A percentile compares a stretch with the other conserved stretches of the same genome.
Evolutionary conservation across 176 grass and related monocot species (phyloP).

Genomic region (Bonia amplexicaulis): DNA sequence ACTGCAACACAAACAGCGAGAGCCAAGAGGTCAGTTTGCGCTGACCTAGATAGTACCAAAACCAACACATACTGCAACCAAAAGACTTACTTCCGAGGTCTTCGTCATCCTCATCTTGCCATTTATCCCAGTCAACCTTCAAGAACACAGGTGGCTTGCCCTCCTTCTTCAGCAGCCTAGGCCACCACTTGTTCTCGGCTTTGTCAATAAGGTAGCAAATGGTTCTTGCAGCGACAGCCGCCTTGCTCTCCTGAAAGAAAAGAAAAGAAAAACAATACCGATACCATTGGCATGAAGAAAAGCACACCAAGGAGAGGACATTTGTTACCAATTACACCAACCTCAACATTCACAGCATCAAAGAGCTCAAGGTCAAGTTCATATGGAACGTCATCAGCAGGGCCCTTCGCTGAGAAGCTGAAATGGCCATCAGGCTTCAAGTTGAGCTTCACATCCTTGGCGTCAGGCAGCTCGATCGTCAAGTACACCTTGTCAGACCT

Average conservation of each 20-base stretch:
- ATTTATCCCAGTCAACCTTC: slow-evolving; percentile 98
- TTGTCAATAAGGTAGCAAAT: slow-evolving; percentile 88
- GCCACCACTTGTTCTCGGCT: slow-evolving; percentile 75
- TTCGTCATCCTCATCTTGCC: slow-evolving; percentile 92
- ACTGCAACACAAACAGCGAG: slow-evolving; percentile 30
- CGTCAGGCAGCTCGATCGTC: slow-evolving; percentile 74
- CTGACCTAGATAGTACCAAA: neutral
- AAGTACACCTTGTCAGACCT: slow-evolving; percentile 65
- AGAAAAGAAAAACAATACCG: neutral
- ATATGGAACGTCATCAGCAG: slow-evolving; percentile 48
- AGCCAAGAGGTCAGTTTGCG: neutral
- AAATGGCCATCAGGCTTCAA: slow-evolving; percentile 77
- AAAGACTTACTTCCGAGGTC: slow-evolving; percentile 49
- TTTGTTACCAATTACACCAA: slow-evolving; percentile 17
- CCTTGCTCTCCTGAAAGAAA: slow-evolving; percentile 65
- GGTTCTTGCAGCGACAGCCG: slow-evolving; percentile 59
- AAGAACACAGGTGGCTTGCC: slow-evolving; percentile 68
- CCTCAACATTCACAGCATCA: slow-evolving; percentile 74
- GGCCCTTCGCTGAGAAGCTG: slow-evolving; percentile 61
- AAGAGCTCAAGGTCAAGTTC: slow-evolving; percentile 80
- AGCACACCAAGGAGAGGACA: neutral
- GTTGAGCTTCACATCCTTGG: slow-evolving; percentile 86
- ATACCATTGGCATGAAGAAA: neutral
- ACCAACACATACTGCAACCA: neutral
- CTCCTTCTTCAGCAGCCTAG: slow-evolving; percentile 64